Evolutionary conservation across 495 filamentous ascomycete genomes (phyloP).

Genomic region (Tuber brumale): DNA sequence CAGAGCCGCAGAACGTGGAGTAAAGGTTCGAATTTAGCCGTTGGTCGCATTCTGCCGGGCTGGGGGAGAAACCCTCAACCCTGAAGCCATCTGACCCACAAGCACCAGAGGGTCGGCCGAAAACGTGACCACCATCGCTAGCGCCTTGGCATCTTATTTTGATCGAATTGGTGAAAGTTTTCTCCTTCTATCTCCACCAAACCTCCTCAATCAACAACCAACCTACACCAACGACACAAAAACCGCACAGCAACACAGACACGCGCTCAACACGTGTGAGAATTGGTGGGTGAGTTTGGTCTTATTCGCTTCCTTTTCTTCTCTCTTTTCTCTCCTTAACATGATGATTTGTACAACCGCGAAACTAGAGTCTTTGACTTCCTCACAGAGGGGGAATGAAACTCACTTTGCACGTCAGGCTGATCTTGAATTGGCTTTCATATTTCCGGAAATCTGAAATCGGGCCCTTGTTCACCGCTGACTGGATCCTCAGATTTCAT

Average conservation of each 20-base stretch:
- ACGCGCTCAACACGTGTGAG: neutral
- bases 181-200: constrained; percentile 1
- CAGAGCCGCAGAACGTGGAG: neutral
- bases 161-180: constrained; percentile 21
- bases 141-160: neutral
- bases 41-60: neutral
- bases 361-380: constrained; percentile 99
- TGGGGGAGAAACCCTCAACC: neutral
- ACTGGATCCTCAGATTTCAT: neutral
- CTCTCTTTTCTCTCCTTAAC: constrained; percentile 33
- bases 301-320: constrained; percentile 7
- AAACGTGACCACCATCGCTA: neutral
- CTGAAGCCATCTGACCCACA: neutral
- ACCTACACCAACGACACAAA: constrained; percentile 3
- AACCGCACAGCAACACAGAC: neutral
- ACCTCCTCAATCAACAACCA: constrained; percentile 14
- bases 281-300: constrained; percentile 11
- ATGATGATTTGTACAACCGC: constrained; percentile 81
- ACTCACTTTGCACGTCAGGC: constrained; percentile 99
- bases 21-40: neutral
- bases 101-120: neutral
- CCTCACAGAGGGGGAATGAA: constrained; percentile 65
- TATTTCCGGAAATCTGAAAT: neutral
- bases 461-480: neutral
- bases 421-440: constrained; percentile 54